Evolutionary conservation across 1,139 yeast species (phyloP).

Genomic region (Kluyveromyces marxianus): DNA sequence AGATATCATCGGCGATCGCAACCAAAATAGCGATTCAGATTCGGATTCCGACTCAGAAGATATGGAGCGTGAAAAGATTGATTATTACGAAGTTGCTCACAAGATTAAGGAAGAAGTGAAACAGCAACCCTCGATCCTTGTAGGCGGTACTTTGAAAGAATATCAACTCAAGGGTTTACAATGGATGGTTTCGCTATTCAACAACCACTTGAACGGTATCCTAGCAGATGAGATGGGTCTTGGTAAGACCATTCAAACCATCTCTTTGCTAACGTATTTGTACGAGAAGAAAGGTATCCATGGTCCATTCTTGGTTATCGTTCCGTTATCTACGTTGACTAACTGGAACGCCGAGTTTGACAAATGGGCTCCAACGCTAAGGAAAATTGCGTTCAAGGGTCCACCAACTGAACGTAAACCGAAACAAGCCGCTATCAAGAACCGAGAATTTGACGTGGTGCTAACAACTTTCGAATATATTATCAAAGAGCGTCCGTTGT

Average conservation of each 20-base stretch:
- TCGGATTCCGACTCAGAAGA: constrained; percentile 35
- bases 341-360: constrained; percentile 83
- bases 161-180: constrained; percentile 90
- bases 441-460: constrained; percentile 66
- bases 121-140: constrained; percentile 56
- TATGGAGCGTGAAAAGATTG: constrained; percentile 49
- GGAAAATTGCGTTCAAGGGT: constrained; percentile 67
- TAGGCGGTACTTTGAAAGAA: constrained; percentile 88
- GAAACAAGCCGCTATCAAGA: constrained; percentile 52
- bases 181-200: constrained; percentile 95
- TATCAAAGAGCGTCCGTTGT: constrained; percentile 62
- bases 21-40: constrained; percentile 7
- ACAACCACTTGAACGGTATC: constrained; percentile 90
- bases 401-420: constrained; percentile 62
- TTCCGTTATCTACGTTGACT: constrained; percentile 75
- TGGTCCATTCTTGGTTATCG: constrained; percentile 74
- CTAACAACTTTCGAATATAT: constrained; percentile 76
- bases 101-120: constrained; percentile 58
- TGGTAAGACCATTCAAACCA: constrained; percentile 83
- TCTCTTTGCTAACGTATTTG: constrained; percentile 66
- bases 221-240: constrained; percentile 93
- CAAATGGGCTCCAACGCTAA: constrained; percentile 76
- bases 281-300: constrained; percentile 58
- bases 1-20: constrained; percentile 18
- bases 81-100: constrained; percentile 77